Percentiles rank a stretch among this genome's conserved stretches.
These are phyloP conservation scores for Panicum hallii DNA, from an alignment of 202 grass and related monocot species.

Conservation along the genomic window DNA sequence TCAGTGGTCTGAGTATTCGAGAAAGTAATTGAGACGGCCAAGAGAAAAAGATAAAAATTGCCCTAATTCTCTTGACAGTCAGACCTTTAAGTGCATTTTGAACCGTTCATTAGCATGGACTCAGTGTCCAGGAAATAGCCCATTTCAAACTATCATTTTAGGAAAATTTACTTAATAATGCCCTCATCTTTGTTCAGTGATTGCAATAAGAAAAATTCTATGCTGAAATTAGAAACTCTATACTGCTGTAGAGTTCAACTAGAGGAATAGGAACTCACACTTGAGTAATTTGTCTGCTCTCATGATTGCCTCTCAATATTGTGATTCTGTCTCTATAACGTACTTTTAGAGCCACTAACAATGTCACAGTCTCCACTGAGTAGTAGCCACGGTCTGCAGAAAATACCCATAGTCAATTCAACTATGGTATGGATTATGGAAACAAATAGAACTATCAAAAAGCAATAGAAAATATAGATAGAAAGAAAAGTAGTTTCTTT, in stretches of 20 bases:
- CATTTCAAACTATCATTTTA: slow-evolving; percentile 30
- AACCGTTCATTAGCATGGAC: background rate
- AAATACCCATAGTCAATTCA: slow-evolving; percentile 43
- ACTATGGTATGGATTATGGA: slow-evolving; percentile 1
- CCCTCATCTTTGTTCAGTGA: slow-evolving; percentile 14
- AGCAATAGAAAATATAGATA: slow-evolving; percentile 39
- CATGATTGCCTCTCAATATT: slow-evolving; percentile 86
- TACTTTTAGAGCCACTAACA: slow-evolving; percentile 80
- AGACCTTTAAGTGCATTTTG: background rate
- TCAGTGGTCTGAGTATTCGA: background rate
- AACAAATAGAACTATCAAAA: slow-evolving; percentile 32
- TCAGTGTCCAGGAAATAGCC: background rate
- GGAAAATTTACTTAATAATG: slow-evolving; percentile 14
- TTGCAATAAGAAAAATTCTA: slow-evolving; percentile 7
- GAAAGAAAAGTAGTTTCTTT: slow-evolving; percentile 23
- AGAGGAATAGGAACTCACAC: slow-evolving; percentile 60
- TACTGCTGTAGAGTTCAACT: slow-evolving; percentile 28
- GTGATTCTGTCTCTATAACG: slow-evolving; percentile 85
- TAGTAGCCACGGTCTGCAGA: slow-evolving; percentile 81
- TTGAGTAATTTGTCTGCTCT: slow-evolving; percentile 91
- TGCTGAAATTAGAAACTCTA: slow-evolving; percentile 35
- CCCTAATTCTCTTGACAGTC: slow-evolving; percentile 10
- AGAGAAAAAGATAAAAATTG: slow-evolving; percentile 22
- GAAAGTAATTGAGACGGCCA: background rate
- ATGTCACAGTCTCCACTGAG: slow-evolving; percentile 74